Conservation (phyloP, 2,329 filamentous ascomycete genomes). For the Coniochaeta sp. region DNA sequence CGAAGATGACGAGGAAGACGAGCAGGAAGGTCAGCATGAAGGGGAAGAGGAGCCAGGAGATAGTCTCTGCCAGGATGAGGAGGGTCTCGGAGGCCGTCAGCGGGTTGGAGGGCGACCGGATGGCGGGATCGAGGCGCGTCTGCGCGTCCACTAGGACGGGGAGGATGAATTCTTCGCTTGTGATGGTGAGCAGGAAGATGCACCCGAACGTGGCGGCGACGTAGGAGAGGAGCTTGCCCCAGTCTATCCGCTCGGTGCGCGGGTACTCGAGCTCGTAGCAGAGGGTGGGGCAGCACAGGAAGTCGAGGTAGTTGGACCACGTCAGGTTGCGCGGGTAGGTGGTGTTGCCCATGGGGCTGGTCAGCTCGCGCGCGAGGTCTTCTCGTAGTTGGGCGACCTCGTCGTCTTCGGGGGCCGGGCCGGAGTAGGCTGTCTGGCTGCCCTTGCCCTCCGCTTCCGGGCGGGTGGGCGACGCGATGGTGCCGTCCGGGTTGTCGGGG, state of each 20-base stretch:
- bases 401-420: conserved; percentile 25
- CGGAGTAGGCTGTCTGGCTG: conserved; percentile 8
- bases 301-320: conserved; percentile 75
- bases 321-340: conserved; percentile 89
- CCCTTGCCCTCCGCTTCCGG: conserved; percentile 17
- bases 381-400: conserved; percentile 67
- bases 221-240: conserved; percentile 77
- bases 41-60: conserved; percentile 86
- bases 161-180: conserved; percentile 90
- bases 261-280: conserved; percentile 98
- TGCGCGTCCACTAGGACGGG: conserved; percentile 74
- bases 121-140: conserved; percentile 36
- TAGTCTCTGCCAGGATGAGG: conserved; percentile 80
- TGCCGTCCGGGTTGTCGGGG: conserved; percentile 43
- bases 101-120: conserved; percentile 18
- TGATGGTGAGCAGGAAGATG: conserved; percentile 88
- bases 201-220: conserved; percentile 87
- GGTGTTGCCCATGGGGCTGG: conserved; percentile 79
- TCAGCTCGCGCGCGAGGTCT: conserved; percentile 83
- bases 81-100: conserved; percentile 53
- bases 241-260: conserved; percentile 65
- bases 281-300: conserved; percentile 83
- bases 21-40: conserved; percentile 95
- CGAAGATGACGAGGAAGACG: conserved; percentile 96
- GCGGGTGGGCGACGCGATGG: conserved; percentile 20